These are phyloP conservation scores for Taphrina confusa DNA, from an alignment of 1,139 yeast genomes.

Conservation along the genomic window DNA sequence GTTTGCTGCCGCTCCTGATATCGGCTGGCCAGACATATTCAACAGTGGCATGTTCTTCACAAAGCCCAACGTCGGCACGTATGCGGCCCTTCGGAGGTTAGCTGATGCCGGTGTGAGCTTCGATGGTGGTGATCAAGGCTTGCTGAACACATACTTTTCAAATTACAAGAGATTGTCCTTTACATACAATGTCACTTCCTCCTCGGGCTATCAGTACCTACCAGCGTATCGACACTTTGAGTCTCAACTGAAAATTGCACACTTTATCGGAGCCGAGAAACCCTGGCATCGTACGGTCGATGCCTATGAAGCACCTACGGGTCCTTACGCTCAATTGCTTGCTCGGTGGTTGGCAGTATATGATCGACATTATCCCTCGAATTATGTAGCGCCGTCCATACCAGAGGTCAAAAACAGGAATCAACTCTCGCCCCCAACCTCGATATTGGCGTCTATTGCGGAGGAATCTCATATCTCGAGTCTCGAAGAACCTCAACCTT, in stretches of 20 bases:
- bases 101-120: conserved; percentile 56
- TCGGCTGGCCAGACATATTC: conserved; percentile 95
- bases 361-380: conserved; percentile 41
- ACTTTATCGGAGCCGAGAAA: conserved; percentile 76
- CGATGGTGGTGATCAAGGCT: conserved; percentile 93
- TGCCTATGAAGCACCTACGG: conserved; percentile 12
- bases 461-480: background rate
- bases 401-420: background rate
- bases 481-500: conserved; percentile 2
- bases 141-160: conserved; percentile 76
- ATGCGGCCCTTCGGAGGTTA: conserved; percentile 51
- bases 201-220: conserved; percentile 71
- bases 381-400: conserved; percentile 43
- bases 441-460: background rate
- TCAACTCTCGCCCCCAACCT: background rate
- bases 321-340: conserved; percentile 40
- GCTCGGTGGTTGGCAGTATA: conserved; percentile 41
- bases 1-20: conserved; percentile 74
- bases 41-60: conserved; percentile 75
- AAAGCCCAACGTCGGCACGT: conserved; percentile 58
- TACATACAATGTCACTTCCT: conserved; percentile 80
- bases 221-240: conserved; percentile 74
- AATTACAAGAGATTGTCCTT: conserved; percentile 74
- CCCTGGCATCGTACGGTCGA: conserved; percentile 62
- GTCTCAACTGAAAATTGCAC: conserved; percentile 61